Evolutionary conservation across 371 early-diverging fungal genomes (phyloP).

Genomic region (Dinochytrium kinnereticum): DNA sequence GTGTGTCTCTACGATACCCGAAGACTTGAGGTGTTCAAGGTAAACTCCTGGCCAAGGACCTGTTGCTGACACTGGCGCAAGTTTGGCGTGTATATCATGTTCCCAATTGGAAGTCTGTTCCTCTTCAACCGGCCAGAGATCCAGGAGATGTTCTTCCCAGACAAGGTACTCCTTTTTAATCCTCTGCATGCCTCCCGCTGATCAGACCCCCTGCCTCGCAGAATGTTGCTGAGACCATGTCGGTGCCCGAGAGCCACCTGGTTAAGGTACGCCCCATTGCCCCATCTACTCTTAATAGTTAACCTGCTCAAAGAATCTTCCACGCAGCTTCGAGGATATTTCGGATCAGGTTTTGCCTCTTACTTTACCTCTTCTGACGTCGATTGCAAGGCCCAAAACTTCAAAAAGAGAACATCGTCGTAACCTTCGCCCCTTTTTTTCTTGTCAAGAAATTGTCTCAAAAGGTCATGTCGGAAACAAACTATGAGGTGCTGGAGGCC

Average conservation of each 20-base stretch:
- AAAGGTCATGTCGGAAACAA: background rate
- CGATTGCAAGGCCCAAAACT: background rate
- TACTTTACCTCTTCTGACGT: background rate
- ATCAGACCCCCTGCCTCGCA: background rate
- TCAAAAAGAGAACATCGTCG: background rate
- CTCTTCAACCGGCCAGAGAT: constrained; percentile 54
- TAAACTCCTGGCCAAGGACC: background rate
- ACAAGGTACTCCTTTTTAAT: background rate
- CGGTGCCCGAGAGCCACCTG: background rate
- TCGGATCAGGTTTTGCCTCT: background rate
- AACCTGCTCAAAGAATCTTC: background rate
- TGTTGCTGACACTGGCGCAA: constrained; percentile 8
- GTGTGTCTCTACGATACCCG: too few relatives aligned
- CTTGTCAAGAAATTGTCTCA: too few relatives aligned
- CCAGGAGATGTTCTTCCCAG: constrained; percentile 36
- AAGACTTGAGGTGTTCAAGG: constrained; percentile 11
- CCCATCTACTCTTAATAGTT: background rate
- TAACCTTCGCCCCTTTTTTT: too few relatives aligned
- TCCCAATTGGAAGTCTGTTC: constrained; percentile 51
- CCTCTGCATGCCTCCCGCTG: background rate
- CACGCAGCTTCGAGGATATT: background rate
- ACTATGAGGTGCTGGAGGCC: background rate
- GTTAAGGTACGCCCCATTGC: background rate
- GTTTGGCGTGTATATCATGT: constrained; percentile 56
- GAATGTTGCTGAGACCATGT: constrained; percentile 7